These are phyloP conservation scores for Persicaria tinctoria DNA, from an alignment of 148 eudicot species.

Conservation along the genomic window DNA sequence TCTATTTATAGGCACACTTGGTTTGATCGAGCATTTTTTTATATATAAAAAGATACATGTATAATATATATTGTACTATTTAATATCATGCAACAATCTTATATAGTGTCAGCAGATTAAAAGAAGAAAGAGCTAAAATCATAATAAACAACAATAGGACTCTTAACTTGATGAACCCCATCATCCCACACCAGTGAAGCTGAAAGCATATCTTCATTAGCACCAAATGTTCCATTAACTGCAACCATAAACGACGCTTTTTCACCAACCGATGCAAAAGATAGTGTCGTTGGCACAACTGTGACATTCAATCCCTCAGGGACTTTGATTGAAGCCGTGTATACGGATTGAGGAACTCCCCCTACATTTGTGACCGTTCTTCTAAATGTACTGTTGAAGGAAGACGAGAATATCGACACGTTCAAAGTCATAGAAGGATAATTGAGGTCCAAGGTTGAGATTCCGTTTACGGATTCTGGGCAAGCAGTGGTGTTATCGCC, in stretches of 20 bases:
- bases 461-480: neutral
- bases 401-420: neutral
- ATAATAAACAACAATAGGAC: conserved; percentile 33
- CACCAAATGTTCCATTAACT: conserved; percentile 17
- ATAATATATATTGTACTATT: too few relatives aligned
- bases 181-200: conserved; percentile 43
- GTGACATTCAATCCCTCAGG: conserved; percentile 9
- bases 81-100: too few relatives aligned
- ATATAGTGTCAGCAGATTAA: too few relatives aligned
- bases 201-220: conserved; percentile 18
- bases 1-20: too few relatives aligned
- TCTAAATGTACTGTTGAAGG: conserved; percentile 17
- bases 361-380: conserved; percentile 42
- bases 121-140: neutral
- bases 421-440: conserved; percentile 28
- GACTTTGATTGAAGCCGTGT: conserved; percentile 10
- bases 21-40: too few relatives aligned
- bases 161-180: conserved; percentile 37
- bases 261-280: conserved; percentile 22
- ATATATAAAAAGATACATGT: too few relatives aligned
- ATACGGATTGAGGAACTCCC: conserved; percentile 11
- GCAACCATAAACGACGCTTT: conserved; percentile 19
- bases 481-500: conserved; percentile 15
- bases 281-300: conserved; percentile 21
- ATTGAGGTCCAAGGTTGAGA: conserved; percentile 24